Evolutionary conservation across 2,329 filamentous ascomycete genomes (phyloP).

Genomic region (Curvularia verruculosa): DNA sequence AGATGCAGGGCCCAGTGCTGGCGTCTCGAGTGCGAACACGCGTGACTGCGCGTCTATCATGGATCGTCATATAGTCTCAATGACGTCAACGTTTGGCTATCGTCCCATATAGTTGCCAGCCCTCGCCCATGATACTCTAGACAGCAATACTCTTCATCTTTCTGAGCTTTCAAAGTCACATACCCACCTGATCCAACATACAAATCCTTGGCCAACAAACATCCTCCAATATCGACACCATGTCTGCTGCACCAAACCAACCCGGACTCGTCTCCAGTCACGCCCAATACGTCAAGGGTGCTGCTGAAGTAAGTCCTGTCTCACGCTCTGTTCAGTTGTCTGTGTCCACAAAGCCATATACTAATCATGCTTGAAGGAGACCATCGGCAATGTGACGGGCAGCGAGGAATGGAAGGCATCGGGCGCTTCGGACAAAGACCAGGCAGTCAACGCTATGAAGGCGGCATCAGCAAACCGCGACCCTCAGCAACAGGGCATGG

Average conservation of each 20-base stretch:
- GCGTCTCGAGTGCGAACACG: constrained; percentile 2
- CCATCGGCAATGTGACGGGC: constrained; percentile 67
- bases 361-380: constrained; percentile 50
- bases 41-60: constrained; percentile 11
- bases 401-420: constrained; percentile 68
- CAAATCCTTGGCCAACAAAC: background rate
- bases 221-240: constrained; percentile 11
- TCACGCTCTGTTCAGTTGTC: background rate
- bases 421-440: constrained; percentile 68
- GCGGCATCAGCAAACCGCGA: constrained; percentile 64
- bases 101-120: constrained; percentile 8
- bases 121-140: background rate
- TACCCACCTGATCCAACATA: background rate
- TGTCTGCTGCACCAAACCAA: constrained; percentile 47
- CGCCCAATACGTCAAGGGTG: constrained; percentile 72
- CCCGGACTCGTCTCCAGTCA: constrained; percentile 68
- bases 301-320: constrained; percentile 61
- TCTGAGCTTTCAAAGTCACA: background rate
- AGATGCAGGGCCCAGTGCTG: constrained; percentile 1
- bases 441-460: constrained; percentile 68
- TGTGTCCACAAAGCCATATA: background rate
- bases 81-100: constrained; percentile 17
- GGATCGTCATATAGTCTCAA: constrained; percentile 5
- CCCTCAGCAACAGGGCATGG: constrained; percentile 60
- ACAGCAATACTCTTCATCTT: background rate